Base-by-base conservation (phyloP, 208 protist genomes). In the Crithidia acanthocephali region DNA sequence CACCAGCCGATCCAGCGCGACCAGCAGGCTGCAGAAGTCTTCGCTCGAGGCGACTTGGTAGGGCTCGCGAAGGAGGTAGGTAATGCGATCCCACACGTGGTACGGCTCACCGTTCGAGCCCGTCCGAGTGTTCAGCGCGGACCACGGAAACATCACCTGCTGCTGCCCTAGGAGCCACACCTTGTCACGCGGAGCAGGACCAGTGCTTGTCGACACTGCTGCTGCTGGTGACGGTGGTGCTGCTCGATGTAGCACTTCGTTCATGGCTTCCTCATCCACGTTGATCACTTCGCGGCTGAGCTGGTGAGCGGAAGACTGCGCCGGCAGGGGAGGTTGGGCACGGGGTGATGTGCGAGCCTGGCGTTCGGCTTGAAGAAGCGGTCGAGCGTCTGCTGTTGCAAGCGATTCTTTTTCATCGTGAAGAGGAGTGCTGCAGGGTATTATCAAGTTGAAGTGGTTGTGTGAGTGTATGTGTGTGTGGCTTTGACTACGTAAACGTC, bases 131-230 rank as follows among this genome's bases (percentile, higher is more conserved):
- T 51, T 45, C 15, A 71, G 32, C 32, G 55, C 15, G 20, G 72
- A 66, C 83, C 85, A 93, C 15, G 83, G 80, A 16, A 88, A 64
- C 20, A 81, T 75, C 1, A 89, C 77, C 37, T 55, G 53, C n/a
- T 60, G 56, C 42, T 79, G 25, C 11, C 68, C 74, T 35, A 58
- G 53, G 2, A 56, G 56, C 45, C 45, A 42, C 0, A 51, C 7
- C 18, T 52, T 23, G 15, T 62, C 23, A 2, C n/a, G 48, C 2
- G 13, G 40, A 30, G 28, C 33, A 23, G 22, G 13, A 22, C 6
- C 30, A 5, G 60, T 23, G 4, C 0, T 13, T 0, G 30, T 10
- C 20, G 3, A 28, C 23, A 25, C 22, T 15, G 37, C n/a, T 47
- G n/a, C 18, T 27, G 40, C 15, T 28, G 25, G 33, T 28, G 60